These are phyloP conservation scores for Diaporthe citriasiana DNA, from an alignment of 2,329 filamentous ascomycete genomes.

Conservation along the genomic window DNA sequence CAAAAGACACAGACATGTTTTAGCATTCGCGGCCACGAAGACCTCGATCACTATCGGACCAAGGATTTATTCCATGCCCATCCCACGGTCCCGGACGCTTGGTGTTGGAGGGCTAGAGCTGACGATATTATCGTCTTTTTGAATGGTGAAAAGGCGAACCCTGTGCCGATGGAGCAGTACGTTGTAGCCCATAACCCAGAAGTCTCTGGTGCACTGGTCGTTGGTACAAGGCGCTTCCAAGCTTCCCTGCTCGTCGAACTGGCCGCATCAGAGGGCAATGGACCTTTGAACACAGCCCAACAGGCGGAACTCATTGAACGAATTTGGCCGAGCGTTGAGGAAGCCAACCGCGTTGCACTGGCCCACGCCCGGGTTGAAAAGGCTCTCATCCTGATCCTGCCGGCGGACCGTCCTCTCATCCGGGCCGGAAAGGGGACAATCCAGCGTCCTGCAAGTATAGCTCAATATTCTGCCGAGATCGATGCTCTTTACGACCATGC, in stretches of 20 bases:
- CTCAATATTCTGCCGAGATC: neutral
- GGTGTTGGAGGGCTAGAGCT: conserved; percentile 7
- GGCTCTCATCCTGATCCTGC: conserved; percentile 7
- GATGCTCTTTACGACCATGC: neutral
- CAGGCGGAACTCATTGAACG: conserved; percentile 8
- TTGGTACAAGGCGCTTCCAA: conserved; percentile 9
- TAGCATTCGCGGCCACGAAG: neutral
- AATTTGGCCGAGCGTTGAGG: conserved; percentile 32
- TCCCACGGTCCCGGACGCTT: conserved; percentile 2
- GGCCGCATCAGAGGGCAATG: neutral
- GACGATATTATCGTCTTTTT: conserved; percentile 31
- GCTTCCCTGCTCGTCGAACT: conserved; percentile 56
- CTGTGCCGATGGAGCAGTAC: conserved; percentile 25
- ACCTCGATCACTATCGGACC: conserved; percentile 49
- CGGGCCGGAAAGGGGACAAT: conserved; percentile 32
- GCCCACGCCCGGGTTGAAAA: conserved; percentile 17
- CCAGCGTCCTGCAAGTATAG: conserved; percentile 1
- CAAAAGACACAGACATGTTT: conserved; percentile 19
- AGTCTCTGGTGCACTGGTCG: conserved; percentile 16
- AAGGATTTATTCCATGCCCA: conserved; percentile 16
- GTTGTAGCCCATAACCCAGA: conserved; percentile 39
- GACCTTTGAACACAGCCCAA: neutral
- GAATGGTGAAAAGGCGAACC: conserved; percentile 30
- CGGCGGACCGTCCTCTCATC: conserved; percentile 7
- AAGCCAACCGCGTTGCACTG: conserved; percentile 17